Percentiles rank a stretch among this genome's conserved stretches.
These are phyloP conservation scores for Hymenotorrendiella dingleyae DNA, from an alignment of 2,329 filamentous ascomycete species.

Conservation along the genomic window DNA sequence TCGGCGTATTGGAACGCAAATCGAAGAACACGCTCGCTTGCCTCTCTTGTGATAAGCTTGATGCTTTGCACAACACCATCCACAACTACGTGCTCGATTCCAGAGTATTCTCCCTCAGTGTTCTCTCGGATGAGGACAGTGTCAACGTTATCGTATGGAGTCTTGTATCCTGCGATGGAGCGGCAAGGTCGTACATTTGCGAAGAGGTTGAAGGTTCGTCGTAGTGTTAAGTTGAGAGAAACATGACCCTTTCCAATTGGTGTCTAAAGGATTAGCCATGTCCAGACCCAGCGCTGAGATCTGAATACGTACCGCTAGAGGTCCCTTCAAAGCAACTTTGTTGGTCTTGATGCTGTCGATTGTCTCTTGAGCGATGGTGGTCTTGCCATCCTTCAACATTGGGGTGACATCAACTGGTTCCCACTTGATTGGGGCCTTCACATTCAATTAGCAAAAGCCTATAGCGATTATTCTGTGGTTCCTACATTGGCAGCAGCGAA, in stretches of 20 bases:
- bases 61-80: slow-evolving; percentile 98
- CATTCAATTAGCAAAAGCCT: slow-evolving; percentile 17
- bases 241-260: slow-evolving; percentile 98
- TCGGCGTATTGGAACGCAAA: slow-evolving; percentile 98
- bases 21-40: slow-evolving; percentile 89
- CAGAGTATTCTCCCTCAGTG: slow-evolving; percentile 99
- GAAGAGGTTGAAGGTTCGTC: slow-evolving; percentile 99
- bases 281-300: slow-evolving; percentile 10
- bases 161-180: slow-evolving; percentile 96
- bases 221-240: slow-evolving; percentile 96
- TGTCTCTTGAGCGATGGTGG: slow-evolving; percentile 84
- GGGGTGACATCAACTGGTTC: slow-evolving; percentile 96
- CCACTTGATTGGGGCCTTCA: slow-evolving; percentile 85
- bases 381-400: slow-evolving; percentile 89
- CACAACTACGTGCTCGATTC: slow-evolving; percentile 96
- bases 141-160: slow-evolving; percentile 93
- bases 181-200: slow-evolving; percentile 98
- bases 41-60: slow-evolving; percentile 96
- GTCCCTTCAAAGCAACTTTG: slow-evolving; percentile 96
- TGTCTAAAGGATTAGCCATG: slow-evolving; percentile 48
- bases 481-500: slow-evolving; percentile 86
- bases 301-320: slow-evolving; percentile 68
- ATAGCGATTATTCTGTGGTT: slow-evolving; percentile 1
- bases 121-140: slow-evolving; percentile 98
- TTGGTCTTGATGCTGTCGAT: slow-evolving; percentile 93